A percentile compares a stretch with the other conserved stretches of the same genome.
Conservation (phyloP, 805 yeast species). For the Sungouiozyma intestinalis region DNA sequence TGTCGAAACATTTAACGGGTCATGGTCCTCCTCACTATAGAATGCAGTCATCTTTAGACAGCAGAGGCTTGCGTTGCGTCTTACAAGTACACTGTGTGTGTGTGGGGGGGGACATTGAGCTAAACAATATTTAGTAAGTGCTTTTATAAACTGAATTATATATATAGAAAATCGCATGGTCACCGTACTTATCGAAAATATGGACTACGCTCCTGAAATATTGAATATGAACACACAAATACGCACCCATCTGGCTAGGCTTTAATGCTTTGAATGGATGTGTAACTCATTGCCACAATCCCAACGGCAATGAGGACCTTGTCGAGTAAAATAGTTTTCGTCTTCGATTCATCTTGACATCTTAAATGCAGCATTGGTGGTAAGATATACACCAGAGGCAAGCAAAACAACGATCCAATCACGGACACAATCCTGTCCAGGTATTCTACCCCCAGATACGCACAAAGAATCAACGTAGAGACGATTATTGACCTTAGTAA, state of each 20-base stretch:
- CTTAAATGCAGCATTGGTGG: constrained; percentile 68
- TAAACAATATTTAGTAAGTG: no score
- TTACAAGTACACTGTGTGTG: no score
- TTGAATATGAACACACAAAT: no score
- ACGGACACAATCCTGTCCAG: constrained; percentile 68
- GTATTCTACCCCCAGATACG: constrained; percentile 58
- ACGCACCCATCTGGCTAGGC: not conserved
- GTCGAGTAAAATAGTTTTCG: constrained; percentile 34
- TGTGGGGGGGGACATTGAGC: no score
- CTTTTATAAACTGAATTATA: no score
- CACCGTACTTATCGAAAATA: not conserved
- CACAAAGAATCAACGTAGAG: constrained; percentile 41
- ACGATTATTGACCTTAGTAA: constrained; percentile 46
- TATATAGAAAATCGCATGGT: no score
- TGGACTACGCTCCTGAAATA: not conserved
- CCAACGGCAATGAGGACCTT: constrained; percentile 45
- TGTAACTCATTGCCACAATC: constrained; percentile 50
- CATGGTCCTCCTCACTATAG: not conserved
- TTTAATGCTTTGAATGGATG: constrained; percentile 47
- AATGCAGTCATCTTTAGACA: not conserved
- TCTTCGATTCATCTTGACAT: constrained; percentile 24
- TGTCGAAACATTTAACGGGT: not conserved
- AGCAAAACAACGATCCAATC: constrained; percentile 78
- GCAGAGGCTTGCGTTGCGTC: no score
- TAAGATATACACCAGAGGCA: constrained; percentile 76